A percentile compares a stretch with the other conserved stretches of the same genome.
phyloP scores from a whole-genome alignment of 169 alveolate genomes.

The Cytauxzoon felis region DNA sequence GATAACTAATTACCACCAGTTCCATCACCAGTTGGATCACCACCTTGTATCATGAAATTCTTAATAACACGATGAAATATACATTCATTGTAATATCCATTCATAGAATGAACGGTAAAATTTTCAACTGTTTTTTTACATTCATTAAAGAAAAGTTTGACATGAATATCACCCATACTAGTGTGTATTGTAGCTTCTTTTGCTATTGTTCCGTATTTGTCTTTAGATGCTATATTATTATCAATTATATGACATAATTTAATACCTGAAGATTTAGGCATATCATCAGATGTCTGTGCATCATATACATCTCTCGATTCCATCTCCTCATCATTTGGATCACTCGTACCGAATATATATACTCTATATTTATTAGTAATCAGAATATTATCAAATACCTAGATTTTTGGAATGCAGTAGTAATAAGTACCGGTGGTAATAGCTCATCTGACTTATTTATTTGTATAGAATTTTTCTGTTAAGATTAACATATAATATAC shows the following conservation, averaged over 20 bases:
- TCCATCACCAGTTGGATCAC: slow-evolving; percentile 99
- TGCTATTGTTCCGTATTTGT: slow-evolving; percentile 68
- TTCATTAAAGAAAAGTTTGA: slow-evolving; percentile 85
- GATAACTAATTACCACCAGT: slow-evolving; percentile 89
- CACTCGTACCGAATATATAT: slow-evolving; percentile 86
- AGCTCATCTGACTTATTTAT: slow-evolving; percentile 65
- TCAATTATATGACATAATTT: slow-evolving; percentile 5
- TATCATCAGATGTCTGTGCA: slow-evolving; percentile 79
- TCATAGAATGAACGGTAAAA: slow-evolving; percentile 90
- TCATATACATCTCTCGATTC: slow-evolving; percentile 88
- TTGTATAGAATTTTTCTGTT: slow-evolving; percentile 60
- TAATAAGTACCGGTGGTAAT: slow-evolving; percentile 73
- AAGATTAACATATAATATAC: slow-evolving; percentile 17
- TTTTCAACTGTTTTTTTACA: slow-evolving; percentile 96
- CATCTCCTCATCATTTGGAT: slow-evolving; percentile 84
- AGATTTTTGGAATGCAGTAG: slow-evolving; percentile 74
- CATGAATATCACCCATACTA: slow-evolving; percentile 94
- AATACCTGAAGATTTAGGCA: slow-evolving; percentile 22
- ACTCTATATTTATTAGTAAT: slow-evolving; percentile 63
- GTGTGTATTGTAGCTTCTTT: slow-evolving; percentile 92
- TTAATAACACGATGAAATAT: slow-evolving; percentile 87
- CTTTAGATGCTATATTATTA: slow-evolving; percentile 17
- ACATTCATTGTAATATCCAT: slow-evolving; percentile 86
- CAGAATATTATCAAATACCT: background rate
- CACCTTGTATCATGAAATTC: slow-evolving; percentile 98